Evolutionary conservation across 495 filamentous ascomycete genomes (phyloP).

Genomic region (Aspergillus diversus): DNA sequence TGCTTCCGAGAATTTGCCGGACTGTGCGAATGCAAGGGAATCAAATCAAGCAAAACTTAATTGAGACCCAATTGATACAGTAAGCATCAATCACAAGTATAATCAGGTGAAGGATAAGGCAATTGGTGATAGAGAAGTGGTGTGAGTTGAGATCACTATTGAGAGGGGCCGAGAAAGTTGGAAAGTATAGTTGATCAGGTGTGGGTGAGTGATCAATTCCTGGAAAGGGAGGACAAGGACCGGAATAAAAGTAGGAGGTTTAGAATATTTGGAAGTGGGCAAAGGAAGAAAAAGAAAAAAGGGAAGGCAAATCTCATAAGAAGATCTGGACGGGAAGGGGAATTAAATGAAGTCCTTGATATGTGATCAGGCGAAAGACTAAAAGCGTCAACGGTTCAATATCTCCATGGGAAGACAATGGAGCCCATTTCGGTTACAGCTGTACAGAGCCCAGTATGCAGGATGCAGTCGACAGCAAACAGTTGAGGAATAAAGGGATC

Average conservation of each 20-base stretch:
- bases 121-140: background rate
- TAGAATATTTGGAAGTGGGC: slow-evolving; percentile 11
- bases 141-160: background rate
- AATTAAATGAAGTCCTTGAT: slow-evolving; percentile 36
- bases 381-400: slow-evolving; percentile 43
- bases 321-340: slow-evolving; percentile 36
- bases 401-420: slow-evolving; percentile 30
- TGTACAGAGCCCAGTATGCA: slow-evolving; percentile 40
- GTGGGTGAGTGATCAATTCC: slow-evolving; percentile 7
- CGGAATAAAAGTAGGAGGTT: slow-evolving; percentile 19
- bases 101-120: background rate
- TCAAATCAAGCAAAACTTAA: slow-evolving; percentile 21
- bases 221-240: slow-evolving; percentile 11
- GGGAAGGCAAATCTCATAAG: slow-evolving; percentile 25
- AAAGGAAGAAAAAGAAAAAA: slow-evolving; percentile 24
- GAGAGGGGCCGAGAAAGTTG: slow-evolving; percentile 2
- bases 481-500: slow-evolving; percentile 31
- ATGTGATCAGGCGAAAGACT: slow-evolving; percentile 48
- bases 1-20: slow-evolving; percentile 19
- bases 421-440: slow-evolving; percentile 48
- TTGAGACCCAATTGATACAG: slow-evolving; percentile 9
- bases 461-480: slow-evolving; percentile 48
- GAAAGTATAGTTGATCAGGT: slow-evolving; percentile 14
- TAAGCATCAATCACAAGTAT: slow-evolving; percentile 2
- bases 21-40: slow-evolving; percentile 28